Base-by-base conservation (phyloP, 768 basidiomycete genomes). In the Hebeloma cylindrosporum region DNA sequence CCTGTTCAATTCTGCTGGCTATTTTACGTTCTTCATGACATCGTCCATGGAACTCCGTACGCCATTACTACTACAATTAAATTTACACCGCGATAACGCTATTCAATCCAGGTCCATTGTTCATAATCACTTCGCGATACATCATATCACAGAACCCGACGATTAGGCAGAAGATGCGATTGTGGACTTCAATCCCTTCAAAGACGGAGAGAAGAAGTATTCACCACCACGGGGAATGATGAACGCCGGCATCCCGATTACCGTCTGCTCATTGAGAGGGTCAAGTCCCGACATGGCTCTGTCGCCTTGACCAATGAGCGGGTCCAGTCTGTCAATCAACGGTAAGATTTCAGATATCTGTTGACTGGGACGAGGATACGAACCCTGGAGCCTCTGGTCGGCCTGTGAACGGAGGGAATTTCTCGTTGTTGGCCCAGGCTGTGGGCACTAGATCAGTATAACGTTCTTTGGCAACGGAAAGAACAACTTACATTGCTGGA, bases 141-240 rank as follows among this genome's bases (percentile, higher is more conserved):
- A 45, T 22, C 22, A 20, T 36, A n/a, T n/a, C 11, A 30, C 21
- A 35, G 16, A 35, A 35, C 27, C 18, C 25, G 18, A 42, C 23
- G 11, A 22, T 48, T 27, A 48, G 29, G 43, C 46, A 35, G 40
- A 27, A 20, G 51, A 30, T 3, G 52, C 51, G 35, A 69, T 50
- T 11, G 59, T 67, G 10, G 63, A 62, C 59, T 66, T 70, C 57
- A 79, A 60, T 7, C 68, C 72, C 25, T 69, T 69, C 41, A 78
- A 57, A 16, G 74, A 74, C 1, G 77, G 78, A 3, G 69, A 60
- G 59, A 78, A 78, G 59, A 78, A 78, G 54, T 77, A 78, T 51
- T 75, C 78, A 43, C 78, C 75, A 29, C 78, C 73, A 17, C 71
- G 67, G 31, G 77, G 64, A 25, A 69, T 54, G 35, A 79, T 63